Conservation (phyloP, 345 rosid species). For the Garcia nutans region DNA sequence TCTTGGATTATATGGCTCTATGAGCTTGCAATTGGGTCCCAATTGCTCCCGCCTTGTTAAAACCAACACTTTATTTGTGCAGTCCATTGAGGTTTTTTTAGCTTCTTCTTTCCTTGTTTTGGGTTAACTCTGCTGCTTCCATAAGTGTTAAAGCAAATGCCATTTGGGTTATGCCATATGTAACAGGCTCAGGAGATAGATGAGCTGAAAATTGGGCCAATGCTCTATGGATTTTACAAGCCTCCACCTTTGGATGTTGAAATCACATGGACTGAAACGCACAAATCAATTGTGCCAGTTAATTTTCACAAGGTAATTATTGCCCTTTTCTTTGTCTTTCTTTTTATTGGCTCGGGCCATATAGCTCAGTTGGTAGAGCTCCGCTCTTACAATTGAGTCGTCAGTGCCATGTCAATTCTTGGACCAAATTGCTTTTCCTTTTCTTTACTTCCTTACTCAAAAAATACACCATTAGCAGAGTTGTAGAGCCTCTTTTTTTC, state of each 20-base stretch:
- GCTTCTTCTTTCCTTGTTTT: background rate
- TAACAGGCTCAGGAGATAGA: constrained; percentile 40
- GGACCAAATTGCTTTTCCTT: background rate
- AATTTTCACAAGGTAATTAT: constrained; percentile 45
- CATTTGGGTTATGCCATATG: constrained; percentile 2
- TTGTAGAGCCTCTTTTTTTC: background rate
- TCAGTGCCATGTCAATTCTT: background rate
- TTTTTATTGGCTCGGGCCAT: too few species aligned
- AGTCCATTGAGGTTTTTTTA: constrained; percentile 49
- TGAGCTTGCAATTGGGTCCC: constrained; percentile 41
- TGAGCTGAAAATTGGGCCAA: constrained; percentile 34
- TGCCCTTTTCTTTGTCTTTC: background rate
- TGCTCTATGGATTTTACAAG: constrained; percentile 44
- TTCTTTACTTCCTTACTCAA: background rate
- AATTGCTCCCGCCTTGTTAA: constrained; percentile 43
- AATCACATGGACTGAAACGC: constrained; percentile 44
- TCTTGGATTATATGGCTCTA: constrained; percentile 51
- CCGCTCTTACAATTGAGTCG: background rate
- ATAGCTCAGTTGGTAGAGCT: too few species aligned
- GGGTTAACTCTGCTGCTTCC: background rate
- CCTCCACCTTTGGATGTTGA: constrained; percentile 44
- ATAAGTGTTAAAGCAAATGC: background rate
- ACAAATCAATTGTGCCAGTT: constrained; percentile 29
- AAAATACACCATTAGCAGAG: too few species aligned
- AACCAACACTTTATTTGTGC: constrained; percentile 47